phyloP scores from a whole-genome alignment of 202 grass and related monocot genomes.

The Eragrostis tef region DNA sequence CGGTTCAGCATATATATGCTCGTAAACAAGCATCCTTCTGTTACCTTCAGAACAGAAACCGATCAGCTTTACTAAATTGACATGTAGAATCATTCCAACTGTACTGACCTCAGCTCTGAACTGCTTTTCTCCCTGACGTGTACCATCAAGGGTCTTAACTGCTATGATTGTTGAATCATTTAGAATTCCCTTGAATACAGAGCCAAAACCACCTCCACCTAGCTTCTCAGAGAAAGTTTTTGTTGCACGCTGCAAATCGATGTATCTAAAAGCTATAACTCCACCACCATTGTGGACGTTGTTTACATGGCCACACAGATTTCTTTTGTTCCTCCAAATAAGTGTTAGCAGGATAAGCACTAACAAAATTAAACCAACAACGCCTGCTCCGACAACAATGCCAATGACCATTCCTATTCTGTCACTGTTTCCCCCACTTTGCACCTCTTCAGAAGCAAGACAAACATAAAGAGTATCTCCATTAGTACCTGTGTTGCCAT shows the following conservation, averaged over 20 bases:
- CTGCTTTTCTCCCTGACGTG: constrained; percentile 32
- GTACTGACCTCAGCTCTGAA: constrained; percentile 44
- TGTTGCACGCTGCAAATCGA: constrained; percentile 21
- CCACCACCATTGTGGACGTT: background rate
- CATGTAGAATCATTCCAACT: constrained; percentile 41
- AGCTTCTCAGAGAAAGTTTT: constrained; percentile 33
- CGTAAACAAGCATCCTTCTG: constrained; percentile 43
- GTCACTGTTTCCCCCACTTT: background rate
- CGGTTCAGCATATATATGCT: constrained; percentile 7
- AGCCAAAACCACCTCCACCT: background rate
- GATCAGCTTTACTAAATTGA: constrained; percentile 40
- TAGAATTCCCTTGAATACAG: constrained; percentile 33
- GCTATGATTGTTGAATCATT: constrained; percentile 6
- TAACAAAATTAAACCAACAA: background rate
- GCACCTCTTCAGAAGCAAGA: background rate
- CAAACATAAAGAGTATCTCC: constrained; percentile 29
- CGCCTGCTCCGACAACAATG: background rate
- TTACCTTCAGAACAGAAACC: constrained; percentile 36
- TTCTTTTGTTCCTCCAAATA: constrained; percentile 14
- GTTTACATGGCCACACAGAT: background rate
- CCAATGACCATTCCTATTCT: background rate
- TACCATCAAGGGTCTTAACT: constrained; percentile 25
- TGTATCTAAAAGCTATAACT: background rate
- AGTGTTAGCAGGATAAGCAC: background rate
- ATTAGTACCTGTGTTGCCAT: background rate